Percentiles rank a stretch among this genome's conserved stretches.
phyloP scores from a whole-genome alignment of 805 yeast genomes.

The Middelhovenomyces tepae region DNA sequence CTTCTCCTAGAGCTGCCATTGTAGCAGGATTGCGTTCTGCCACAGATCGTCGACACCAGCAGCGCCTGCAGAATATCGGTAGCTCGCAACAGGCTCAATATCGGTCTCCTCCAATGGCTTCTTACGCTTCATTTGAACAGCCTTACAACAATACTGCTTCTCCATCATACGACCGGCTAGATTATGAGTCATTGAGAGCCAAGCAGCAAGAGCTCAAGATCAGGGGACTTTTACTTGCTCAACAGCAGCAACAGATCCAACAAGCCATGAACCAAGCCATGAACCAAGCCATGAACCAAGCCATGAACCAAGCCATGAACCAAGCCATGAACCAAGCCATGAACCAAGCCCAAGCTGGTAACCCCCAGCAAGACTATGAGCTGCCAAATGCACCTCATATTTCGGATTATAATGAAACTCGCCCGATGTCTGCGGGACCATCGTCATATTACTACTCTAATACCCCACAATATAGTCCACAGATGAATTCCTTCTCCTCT shows the following conservation, averaged over 20 bases:
- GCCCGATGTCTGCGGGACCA: too few relatives aligned
- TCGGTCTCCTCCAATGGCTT: too few relatives aligned
- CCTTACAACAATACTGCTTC: not conserved
- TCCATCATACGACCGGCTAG: not conserved
- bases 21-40: constrained; percentile 22
- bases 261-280: constrained; percentile 21
- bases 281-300: constrained; percentile 1
- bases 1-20: constrained; percentile 21
- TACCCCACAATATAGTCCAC: too few relatives aligned
- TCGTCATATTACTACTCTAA: too few relatives aligned
- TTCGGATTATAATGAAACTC: too few relatives aligned
- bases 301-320: too few relatives aligned
- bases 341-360: too few relatives aligned
- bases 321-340: too few relatives aligned
- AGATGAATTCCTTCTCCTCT: too few relatives aligned
- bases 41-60: constrained; percentile 20
- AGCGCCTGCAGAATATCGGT: constrained; percentile 8
- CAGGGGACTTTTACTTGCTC: constrained; percentile 25
- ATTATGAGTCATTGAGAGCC: constrained; percentile 1
- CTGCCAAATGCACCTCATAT: too few relatives aligned
- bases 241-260: constrained; percentile 28
- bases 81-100: too few relatives aligned
- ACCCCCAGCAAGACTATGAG: too few relatives aligned
- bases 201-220: constrained; percentile 22
- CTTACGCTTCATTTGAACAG: constrained; percentile 9